phyloP scores from a whole-genome alignment of 805 yeast species.

The Ogataea nakhonphanomensis region DNA sequence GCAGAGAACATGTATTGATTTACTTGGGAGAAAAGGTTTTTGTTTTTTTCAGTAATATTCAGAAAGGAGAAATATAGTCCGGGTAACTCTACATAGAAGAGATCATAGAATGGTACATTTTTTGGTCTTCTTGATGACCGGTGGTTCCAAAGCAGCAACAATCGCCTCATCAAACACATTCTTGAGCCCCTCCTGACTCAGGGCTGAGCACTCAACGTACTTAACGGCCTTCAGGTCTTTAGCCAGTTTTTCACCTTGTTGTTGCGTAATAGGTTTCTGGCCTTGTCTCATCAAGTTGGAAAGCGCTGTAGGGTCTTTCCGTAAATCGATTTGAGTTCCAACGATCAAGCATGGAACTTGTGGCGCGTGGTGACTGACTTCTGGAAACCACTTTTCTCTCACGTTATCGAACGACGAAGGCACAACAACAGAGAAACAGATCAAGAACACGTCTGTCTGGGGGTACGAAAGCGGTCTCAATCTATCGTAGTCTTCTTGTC shows the following conservation, averaged over 20 bases:
- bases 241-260: slow-evolving; percentile 89
- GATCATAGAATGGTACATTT: slow-evolving; percentile 79
- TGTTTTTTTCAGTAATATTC: slow-evolving; percentile 3
- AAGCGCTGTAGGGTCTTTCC: slow-evolving; percentile 88
- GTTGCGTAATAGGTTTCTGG: slow-evolving; percentile 78
- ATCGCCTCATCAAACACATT: slow-evolving; percentile 99
- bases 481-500: slow-evolving; percentile 98
- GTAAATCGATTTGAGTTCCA: slow-evolving; percentile 93
- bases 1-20: slow-evolving; percentile 52
- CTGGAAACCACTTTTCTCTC: slow-evolving; percentile 98
- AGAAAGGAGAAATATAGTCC: slow-evolving; percentile 2
- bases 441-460: slow-evolving; percentile 93
- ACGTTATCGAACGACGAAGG: slow-evolving; percentile 98
- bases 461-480: slow-evolving; percentile 95
- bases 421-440: slow-evolving; percentile 93
- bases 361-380: slow-evolving; percentile 91
- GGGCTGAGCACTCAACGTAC: slow-evolving; percentile 96
- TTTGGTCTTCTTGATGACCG: slow-evolving; percentile 75
- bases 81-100: slow-evolving; percentile 7
- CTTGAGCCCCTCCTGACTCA: slow-evolving; percentile 94
- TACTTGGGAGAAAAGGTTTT: slow-evolving; percentile 1
- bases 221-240: slow-evolving; percentile 93
- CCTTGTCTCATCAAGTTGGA: slow-evolving; percentile 90
- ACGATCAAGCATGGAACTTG: slow-evolving; percentile 96
- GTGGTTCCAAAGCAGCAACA: slow-evolving; percentile 97